Conservation (phyloP, 1,284 basidiomycete genomes). For the Bjerkandera adusta region DNA sequence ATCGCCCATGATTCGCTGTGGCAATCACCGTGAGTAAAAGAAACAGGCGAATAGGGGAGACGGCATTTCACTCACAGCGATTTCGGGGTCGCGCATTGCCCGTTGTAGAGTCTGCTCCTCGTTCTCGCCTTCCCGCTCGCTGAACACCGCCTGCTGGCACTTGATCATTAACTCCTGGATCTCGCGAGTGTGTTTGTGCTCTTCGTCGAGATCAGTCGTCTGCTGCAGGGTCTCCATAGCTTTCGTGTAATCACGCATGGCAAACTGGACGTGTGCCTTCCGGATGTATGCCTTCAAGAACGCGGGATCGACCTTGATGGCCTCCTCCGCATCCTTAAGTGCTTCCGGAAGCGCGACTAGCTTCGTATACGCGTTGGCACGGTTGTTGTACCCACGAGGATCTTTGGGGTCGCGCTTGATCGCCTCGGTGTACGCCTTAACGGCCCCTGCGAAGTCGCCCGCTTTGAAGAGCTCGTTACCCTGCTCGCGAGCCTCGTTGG, state of each 20-base stretch:
- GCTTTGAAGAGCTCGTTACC: constrained; percentile 93
- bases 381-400: constrained; percentile 94
- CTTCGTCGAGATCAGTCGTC: constrained; percentile 73
- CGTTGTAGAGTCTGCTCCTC: constrained; percentile 92
- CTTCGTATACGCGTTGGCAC: constrained; percentile 96
- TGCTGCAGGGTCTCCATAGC: constrained; percentile 81
- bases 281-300: constrained; percentile 98
- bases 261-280: constrained; percentile 83
- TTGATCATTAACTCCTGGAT: constrained; percentile 80
- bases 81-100: constrained; percentile 97
- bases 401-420: constrained; percentile 95
- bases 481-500: constrained; percentile 84
- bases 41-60: neutral
- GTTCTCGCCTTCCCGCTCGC: constrained; percentile 82
- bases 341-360: constrained; percentile 93
- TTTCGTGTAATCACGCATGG: constrained; percentile 92
- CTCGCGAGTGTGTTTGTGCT: constrained; percentile 79
- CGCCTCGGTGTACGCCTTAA: constrained; percentile 92
- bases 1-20: constrained; percentile 79
- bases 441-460: constrained; percentile 89
- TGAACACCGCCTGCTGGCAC: constrained; percentile 78
- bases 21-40: constrained; percentile 12
- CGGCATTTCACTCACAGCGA: constrained; percentile 61
- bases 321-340: constrained; percentile 92
- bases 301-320: constrained; percentile 87